Conservation (phyloP, 257 asterid species). For the Petrea volubilis region DNA sequence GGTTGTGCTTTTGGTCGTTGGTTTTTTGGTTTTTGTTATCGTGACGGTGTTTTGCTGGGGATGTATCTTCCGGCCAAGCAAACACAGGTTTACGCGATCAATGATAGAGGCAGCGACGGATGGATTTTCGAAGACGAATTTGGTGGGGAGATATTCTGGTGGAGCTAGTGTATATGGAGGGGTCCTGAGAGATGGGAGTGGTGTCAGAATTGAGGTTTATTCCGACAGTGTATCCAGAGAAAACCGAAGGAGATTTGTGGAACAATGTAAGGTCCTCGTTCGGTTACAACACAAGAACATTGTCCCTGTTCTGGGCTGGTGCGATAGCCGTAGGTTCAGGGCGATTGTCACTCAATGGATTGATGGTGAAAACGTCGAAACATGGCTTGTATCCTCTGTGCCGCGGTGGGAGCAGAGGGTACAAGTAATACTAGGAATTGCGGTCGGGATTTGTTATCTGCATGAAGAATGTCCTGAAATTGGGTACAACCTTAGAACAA, state of each 20-base stretch:
- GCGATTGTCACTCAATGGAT: constrained; percentile 34
- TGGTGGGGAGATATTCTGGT: constrained; percentile 27
- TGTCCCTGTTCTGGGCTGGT: constrained; percentile 40
- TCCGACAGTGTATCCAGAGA: constrained; percentile 22
- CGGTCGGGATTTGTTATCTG: constrained; percentile 41
- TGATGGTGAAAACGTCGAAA: constrained; percentile 30
- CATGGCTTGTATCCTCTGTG: constrained; percentile 32
- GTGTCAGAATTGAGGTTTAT: constrained; percentile 37
- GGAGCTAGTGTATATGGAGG: constrained; percentile 32
- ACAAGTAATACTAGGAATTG: constrained; percentile 32
- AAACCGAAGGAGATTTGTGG: constrained; percentile 30
- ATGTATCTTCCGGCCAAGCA: constrained; percentile 31
- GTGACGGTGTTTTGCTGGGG: constrained; percentile 24
- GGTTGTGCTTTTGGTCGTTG: constrained; percentile 32
- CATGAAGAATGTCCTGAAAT: constrained; percentile 42
- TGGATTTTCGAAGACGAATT: constrained; percentile 41
- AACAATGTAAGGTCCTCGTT: constrained; percentile 31
- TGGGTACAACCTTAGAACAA: constrained; percentile 39
- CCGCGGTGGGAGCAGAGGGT: constrained; percentile 58
- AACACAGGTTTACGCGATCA: constrained; percentile 29
- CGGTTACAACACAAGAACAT: constrained; percentile 36
- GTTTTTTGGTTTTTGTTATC: constrained; percentile 38
- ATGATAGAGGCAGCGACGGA: constrained; percentile 40
- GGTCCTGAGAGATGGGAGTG: constrained; percentile 35
- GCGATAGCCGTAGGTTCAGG: constrained; percentile 30